Conservation (phyloP, 1,139 yeast genomes). For the Kodamaea alishanica region DNA sequence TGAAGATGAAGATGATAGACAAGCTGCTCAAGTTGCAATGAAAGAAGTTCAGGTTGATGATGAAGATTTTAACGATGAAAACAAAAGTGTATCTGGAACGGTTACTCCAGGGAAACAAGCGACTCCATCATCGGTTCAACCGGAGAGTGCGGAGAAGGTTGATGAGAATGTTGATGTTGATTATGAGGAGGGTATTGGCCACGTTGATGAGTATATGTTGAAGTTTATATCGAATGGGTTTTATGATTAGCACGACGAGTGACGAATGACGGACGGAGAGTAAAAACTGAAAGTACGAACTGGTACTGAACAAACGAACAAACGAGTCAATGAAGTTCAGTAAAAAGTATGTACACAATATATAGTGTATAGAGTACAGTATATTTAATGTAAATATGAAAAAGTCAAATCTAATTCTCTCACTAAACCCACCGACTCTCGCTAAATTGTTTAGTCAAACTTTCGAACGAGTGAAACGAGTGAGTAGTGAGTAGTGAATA, state of each 20-base stretch:
- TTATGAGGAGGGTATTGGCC: conserved; percentile 76
- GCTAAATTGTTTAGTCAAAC: no score
- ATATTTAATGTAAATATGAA: no score
- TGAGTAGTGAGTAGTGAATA: no score
- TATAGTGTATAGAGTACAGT: no score
- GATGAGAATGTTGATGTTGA: conserved; percentile 36
- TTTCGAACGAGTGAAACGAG: no score
- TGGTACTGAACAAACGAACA: no score
- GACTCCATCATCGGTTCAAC: conserved; percentile 18
- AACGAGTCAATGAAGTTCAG: no score
- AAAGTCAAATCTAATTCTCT: no score
- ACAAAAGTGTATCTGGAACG: conserved; percentile 37
- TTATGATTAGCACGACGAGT: conserved; percentile 38
- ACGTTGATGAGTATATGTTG: conserved; percentile 95
- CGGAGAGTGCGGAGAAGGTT: conserved; percentile 13
- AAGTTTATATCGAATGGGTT: conserved; percentile 81
- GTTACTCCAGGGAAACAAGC: conserved; percentile 24
- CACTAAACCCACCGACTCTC: no score
- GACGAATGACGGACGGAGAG: conserved; percentile 8
- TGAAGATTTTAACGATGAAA: conserved; percentile 66
- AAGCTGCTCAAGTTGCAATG: conserved; percentile 88
- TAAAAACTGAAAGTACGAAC: no score
- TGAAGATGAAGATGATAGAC: conserved; percentile 93
- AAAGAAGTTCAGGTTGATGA: conserved; percentile 80
- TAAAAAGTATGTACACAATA: no score